Base-by-base conservation (phyloP, 2,329 filamentous ascomycete species). In the Didymella arachidicola region DNA sequence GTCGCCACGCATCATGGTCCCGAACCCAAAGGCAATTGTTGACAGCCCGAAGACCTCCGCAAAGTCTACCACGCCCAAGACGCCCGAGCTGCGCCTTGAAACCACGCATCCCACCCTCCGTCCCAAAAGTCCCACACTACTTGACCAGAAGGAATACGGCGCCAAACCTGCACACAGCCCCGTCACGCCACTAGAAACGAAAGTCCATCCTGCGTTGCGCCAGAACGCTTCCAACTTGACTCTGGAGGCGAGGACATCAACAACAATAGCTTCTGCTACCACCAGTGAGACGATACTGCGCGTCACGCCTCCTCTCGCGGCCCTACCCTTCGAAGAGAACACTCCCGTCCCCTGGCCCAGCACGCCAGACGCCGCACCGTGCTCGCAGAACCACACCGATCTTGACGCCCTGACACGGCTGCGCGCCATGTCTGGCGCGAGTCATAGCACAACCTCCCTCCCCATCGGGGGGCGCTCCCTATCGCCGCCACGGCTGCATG, bases 401-500 rank as follows among this genome's bases (percentile, higher is more conserved):
- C 45, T 45, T 7, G 57, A 55, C 29, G 41, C 53, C 7, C 22
- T 56, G 16, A 36, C 57, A 11, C 49, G 51, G 8, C 26, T 57
- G 14, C 51, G 43, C 42, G 55, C 32, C 53, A 55, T 53, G 52
- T 64, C 62, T 4, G 47, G 53, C 32, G 61, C 51, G 14, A 43
- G 41, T 12, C 22, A 8, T 29, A 67, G 63, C 58, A 59, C 65
- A 2, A 58, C 67, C 2, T 66, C 60, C 16, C 64, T 74, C 3
- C 72, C 72, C 0, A 58, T 72, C 2, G 69, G 68, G 11, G 52
- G 60, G 3, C 62, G 59, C 38, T 53, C 45, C 2, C n/a, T 45
- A 19, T 59, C 56, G 14, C 56, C 56, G 1, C 56, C 56, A 0
- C 56, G 56, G 4, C 46, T 59, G 3, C 46, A 53, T 6, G 56